Evolutionary conservation across 1,139 yeast genomes (phyloP), one percentile per base, ranked within the genome.

Genomic region (Suhomyces chickasaworum): DNA sequence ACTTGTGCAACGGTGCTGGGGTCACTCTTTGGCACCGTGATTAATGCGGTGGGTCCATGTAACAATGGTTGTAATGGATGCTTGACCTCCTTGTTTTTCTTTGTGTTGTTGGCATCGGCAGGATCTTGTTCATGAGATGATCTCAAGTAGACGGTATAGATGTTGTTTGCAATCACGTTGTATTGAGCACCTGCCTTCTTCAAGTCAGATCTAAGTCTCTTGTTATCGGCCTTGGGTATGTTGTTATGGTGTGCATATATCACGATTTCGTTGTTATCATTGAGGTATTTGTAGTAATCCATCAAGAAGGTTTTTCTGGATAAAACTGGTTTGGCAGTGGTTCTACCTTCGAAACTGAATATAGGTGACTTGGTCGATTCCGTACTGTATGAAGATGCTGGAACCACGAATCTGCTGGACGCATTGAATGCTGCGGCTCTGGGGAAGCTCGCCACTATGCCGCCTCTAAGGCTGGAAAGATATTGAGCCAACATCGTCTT

Each of bases 171-270:
- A 50, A 90, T 68, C 47, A 88, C 78, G 41, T 84, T 80, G 52
- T 89, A 71, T 46, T 73, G 78, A 18, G 85, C 93, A 8, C 93
- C 95, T 10, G 79, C 70, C 47, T 77, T 76, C 43, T 66, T 71
- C 53, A 91, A 75, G 53, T 84, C 86, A 30, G 75, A 65, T 60
- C 97, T 78, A 54, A 85, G 74, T 39, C 62, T 69, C 48, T 75
- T 77, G 61, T 86, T 84, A 54, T 93, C 98, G 15, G 68, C 60
- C 58, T 88, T 85, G 48, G 80, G 67, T 56, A 91, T 69, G 61
- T 90, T 89, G 64, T 89, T 89, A 68, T 89, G 95, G 67, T 91
- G 98, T 9, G 83, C 80, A 55, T 88, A 84, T 47, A 91, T 73
- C 22, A 90, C 73, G 40, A 90, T 81, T 36, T 86, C 83, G 61